phyloP scores from a whole-genome alignment of 768 basidiomycete genomes.

The Daedalea quercina region DNA sequence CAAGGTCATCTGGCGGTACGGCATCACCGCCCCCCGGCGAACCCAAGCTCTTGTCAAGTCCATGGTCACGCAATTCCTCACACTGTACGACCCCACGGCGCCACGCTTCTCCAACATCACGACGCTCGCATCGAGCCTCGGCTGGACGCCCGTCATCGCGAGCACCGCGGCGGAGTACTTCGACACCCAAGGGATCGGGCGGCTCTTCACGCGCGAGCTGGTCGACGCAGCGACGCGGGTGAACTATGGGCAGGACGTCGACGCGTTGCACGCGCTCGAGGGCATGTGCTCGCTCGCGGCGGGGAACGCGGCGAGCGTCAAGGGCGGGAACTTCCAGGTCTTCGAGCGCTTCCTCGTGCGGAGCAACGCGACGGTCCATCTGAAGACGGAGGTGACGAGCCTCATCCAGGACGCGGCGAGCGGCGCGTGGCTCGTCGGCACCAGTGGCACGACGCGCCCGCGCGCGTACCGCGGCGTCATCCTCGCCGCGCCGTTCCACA shows the following conservation, averaged over 20 bases:
- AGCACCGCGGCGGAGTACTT: conserved; percentile 55
- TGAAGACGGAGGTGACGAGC: conserved; percentile 57
- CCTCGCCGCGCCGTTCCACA: conserved; percentile 82
- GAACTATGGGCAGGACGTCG: conserved; percentile 75
- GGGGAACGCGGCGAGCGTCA: conserved; percentile 53
- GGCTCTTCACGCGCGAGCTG: conserved; percentile 61
- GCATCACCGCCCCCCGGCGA: conserved; percentile 49
- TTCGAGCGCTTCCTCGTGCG: conserved; percentile 75
- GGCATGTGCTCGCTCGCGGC: conserved; percentile 70
- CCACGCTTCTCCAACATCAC: conserved; percentile 60
- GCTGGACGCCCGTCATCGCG: conserved; percentile 42
- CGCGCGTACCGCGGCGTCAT: conserved; percentile 67
- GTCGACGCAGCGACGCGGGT: conserved; percentile 77
- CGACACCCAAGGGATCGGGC: conserved; percentile 42
- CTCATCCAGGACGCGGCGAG: conserved; percentile 29
- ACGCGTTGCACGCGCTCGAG: conserved; percentile 71
- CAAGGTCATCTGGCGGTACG: conserved; percentile 76
- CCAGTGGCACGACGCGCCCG: conserved; percentile 21
- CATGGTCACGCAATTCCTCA: conserved; percentile 45
- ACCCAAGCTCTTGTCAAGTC: conserved; percentile 52
- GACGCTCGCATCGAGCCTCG: conserved; percentile 45
- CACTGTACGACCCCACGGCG: conserved; percentile 46
- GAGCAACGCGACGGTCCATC: conserved; percentile 61
- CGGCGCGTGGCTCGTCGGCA: conserved; percentile 46
- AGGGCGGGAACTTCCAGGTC: conserved; percentile 78